Evolutionary conservation across 176 grass and related monocot genomes (phyloP).

Genomic region (Phyllostachys edulis): DNA sequence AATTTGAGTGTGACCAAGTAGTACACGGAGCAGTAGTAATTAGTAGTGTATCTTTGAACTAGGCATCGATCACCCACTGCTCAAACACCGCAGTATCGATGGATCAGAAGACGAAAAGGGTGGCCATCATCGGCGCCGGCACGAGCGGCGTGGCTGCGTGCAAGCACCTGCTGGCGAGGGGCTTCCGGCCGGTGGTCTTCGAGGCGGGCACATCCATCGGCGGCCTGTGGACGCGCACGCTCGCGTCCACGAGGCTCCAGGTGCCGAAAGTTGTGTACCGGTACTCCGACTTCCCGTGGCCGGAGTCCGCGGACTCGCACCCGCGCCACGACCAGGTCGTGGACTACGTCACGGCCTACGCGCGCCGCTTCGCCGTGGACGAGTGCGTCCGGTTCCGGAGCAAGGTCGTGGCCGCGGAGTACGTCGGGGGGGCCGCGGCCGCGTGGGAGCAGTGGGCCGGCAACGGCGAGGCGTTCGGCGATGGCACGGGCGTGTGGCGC

Average conservation of each 20-base stretch:
- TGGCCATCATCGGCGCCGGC: conserved; percentile 72
- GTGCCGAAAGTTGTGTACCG: conserved; percentile 27
- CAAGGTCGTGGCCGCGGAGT: conserved; percentile 44
- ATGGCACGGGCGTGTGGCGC: conserved; percentile 18
- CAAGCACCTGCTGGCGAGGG: conserved; percentile 62
- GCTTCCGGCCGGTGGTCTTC: conserved; percentile 66
- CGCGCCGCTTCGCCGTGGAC: conserved; percentile 61
- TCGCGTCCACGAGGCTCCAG: conserved; percentile 64
- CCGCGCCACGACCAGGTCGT: conserved; percentile 56
- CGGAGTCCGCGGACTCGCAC: conserved; percentile 28
- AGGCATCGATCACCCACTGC: neutral
- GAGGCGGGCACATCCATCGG: conserved; percentile 51
- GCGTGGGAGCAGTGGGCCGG: conserved; percentile 60
- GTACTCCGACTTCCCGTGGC: conserved; percentile 83
- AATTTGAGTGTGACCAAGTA: neutral
- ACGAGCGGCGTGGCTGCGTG: conserved; percentile 73
- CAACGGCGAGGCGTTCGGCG: conserved; percentile 70
- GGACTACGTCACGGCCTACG: conserved; percentile 65
- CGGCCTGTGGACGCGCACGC: conserved; percentile 63
- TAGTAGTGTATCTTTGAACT: neutral
- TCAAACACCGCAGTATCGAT: neutral
- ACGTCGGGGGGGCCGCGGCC: conserved; percentile 22
- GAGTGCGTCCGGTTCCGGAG: conserved; percentile 46
- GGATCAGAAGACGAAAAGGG: conserved; percentile 51
- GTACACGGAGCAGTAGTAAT: neutral